These are phyloP conservation scores for Coemansia guatemalensis DNA, from an alignment of 192 early-diverging fungal genomes.

Conservation along the genomic window DNA sequence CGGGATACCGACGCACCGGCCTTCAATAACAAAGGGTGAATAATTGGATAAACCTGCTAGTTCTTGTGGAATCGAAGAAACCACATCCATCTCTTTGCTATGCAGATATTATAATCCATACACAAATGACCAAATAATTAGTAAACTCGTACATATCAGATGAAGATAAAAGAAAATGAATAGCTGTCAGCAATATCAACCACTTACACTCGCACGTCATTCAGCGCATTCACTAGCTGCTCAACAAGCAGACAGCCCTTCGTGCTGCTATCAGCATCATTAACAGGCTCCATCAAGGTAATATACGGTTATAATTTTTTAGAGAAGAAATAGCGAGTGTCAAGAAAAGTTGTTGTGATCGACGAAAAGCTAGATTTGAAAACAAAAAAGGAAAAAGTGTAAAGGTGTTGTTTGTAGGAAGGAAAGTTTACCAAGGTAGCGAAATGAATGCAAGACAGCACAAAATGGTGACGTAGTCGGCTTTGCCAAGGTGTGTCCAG, in stretches of 20 bases:
- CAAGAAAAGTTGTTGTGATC: neutral
- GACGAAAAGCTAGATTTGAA: neutral
- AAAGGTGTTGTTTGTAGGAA: neutral
- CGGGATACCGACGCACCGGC: constrained; percentile 35
- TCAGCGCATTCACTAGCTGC: constrained; percentile 18
- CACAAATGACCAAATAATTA: neutral
- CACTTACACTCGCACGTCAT: constrained; percentile 28
- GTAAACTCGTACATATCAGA: neutral
- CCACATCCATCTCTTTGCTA: constrained; percentile 29
- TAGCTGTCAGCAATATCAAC: neutral
- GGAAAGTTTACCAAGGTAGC: neutral
- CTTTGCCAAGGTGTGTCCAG: neutral
- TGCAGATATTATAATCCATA: neutral
- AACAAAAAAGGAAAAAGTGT: neutral
- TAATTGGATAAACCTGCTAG: neutral
- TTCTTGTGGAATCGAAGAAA: neutral
- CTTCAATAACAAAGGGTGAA: constrained; percentile 29
- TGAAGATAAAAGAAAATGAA: neutral
- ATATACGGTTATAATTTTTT: neutral
- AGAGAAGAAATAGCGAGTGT: neutral
- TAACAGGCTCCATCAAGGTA: neutral
- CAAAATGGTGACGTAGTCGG: neutral
- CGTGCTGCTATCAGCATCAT: neutral
- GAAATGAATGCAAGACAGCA: neutral
- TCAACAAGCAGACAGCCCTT: constrained; percentile 7